Conservation (phyloP, 345 rosid species). For the Heritiera fomes region DNA sequence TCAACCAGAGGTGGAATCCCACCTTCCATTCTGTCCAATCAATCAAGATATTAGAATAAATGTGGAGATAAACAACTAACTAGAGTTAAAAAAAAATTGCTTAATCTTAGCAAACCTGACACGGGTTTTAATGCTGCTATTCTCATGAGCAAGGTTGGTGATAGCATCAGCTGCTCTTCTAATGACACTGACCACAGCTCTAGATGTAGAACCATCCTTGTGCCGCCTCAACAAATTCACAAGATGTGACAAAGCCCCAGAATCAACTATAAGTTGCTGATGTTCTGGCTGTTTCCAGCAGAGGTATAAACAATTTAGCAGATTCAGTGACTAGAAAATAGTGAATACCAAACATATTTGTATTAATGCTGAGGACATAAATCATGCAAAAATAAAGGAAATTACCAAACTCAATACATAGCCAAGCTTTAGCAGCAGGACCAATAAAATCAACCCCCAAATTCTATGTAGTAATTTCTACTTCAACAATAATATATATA, state of each 20-base stretch:
- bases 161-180: slow-evolving; percentile 99
- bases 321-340: background rate
- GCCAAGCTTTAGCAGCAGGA: background rate
- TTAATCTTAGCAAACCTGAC: slow-evolving; percentile 68
- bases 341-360: slow-evolving; percentile 1
- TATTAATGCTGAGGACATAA: background rate
- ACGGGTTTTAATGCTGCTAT: slow-evolving; percentile 90
- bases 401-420: slow-evolving; percentile 9
- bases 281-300: slow-evolving; percentile 85
- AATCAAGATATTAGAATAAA: slow-evolving; percentile 26
- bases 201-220: slow-evolving; percentile 58
- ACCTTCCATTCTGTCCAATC: slow-evolving; percentile 73
- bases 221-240: slow-evolving; percentile 79
- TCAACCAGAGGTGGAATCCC: slow-evolving; percentile 98
- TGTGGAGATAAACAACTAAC: slow-evolving; percentile 17
- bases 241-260: slow-evolving; percentile 83
- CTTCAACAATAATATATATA: background rate
- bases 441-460: background rate
- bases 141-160: slow-evolving; percentile 98
- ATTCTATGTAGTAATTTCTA: background rate
- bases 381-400: slow-evolving; percentile 6
- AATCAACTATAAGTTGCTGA: slow-evolving; percentile 91
- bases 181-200: slow-evolving; percentile 83
- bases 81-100: slow-evolving; percentile 14
- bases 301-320: slow-evolving; percentile 29